Base-by-base conservation (phyloP, 192 early-diverging fungal genomes). In the Phlyctochytrium planicorne region DNA sequence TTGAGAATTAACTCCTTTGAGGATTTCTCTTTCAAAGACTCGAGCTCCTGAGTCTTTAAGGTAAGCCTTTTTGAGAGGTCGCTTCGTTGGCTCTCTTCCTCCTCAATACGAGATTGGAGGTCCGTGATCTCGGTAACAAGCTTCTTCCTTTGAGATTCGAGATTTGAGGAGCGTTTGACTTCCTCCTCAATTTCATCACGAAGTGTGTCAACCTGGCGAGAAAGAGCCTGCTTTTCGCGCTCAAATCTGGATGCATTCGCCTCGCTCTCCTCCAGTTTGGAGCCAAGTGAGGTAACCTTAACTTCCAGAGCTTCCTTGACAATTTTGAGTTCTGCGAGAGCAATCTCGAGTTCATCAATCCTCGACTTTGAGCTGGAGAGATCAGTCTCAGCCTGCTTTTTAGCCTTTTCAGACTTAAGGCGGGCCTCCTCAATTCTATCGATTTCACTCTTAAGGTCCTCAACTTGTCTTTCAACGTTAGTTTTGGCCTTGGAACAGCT, bases 231-330 rank as follows among this genome's bases (percentile, higher is more conserved):
- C 62, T 77, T 79, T 75, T 88, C 86, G 25, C 80, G 78, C 29
- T 84, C 82, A 52, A 81, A 69, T 53, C 84, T 77, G 30, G 78
- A 67, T 17, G 59, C 70, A 56, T 74, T 81, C 34, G 82, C 75
- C 60, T 83, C 81, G 37, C 77, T 76, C 50, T 86, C 85, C 17
- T 91, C 90, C 1, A 85, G 52, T 34, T 70, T 78, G 0, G 82
- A 74, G 59, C 78, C 79, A 14, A 81, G 62, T 6, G 75, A 60
- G 14, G 74, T 63, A 50, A 93, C 66, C 74, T 92, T 87, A 60
- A 86, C 76, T 67, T 94, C 93, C 2, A 90, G 68, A 34, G 79
- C 76, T 14, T 93, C 91, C 33, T 90, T 71, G 30, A 83, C 82
- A 1, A 75, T 69, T 34, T 80, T 78, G 52, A 84, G 75, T 65